A percentile compares a stretch with the other conserved stretches of the same genome.
Conservation (phyloP, 164 flowering plant species). For the Paratinospora sagittata region DNA sequence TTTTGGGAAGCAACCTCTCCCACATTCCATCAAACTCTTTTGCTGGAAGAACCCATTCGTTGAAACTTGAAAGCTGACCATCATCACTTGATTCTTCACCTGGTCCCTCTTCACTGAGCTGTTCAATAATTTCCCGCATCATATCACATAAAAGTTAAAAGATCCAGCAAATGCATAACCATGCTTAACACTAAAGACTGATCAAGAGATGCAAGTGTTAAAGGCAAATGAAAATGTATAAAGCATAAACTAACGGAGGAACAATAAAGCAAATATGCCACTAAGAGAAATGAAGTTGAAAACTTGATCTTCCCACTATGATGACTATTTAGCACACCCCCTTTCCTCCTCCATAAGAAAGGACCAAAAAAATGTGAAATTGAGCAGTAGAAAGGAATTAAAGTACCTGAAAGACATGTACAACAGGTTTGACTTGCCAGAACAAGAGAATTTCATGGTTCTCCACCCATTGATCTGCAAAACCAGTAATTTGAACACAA, state of each 20-base stretch:
- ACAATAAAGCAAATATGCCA: background rate
- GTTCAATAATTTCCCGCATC: constrained; percentile 4
- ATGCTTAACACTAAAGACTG: background rate
- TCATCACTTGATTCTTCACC: constrained; percentile 82
- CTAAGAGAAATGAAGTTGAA: too few species aligned
- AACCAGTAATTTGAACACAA: background rate
- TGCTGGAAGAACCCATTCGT: constrained; percentile 97
- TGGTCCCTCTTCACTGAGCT: constrained; percentile 99
- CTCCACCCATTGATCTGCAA: constrained; percentile 73
- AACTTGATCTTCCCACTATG: too few species aligned
- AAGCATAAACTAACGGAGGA: background rate
- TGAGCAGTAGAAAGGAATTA: background rate
- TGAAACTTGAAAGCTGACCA: constrained; percentile 78
- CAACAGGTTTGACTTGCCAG: constrained; percentile 97
- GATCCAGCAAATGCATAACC: background rate
- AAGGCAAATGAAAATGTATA: background rate
- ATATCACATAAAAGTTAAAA: background rate
- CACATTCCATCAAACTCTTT: constrained; percentile 99
- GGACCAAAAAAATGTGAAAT: background rate
- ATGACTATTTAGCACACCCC: too few species aligned
- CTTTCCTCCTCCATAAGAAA: too few species aligned
- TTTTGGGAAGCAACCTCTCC: constrained; percentile 64
- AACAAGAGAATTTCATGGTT: constrained; percentile 75
- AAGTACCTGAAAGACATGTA: constrained; percentile 92
- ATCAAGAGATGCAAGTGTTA: background rate